phyloP scores from a whole-genome alignment of 2,329 filamentous ascomycete species.

The Pseudohalonectria lignicola region DNA sequence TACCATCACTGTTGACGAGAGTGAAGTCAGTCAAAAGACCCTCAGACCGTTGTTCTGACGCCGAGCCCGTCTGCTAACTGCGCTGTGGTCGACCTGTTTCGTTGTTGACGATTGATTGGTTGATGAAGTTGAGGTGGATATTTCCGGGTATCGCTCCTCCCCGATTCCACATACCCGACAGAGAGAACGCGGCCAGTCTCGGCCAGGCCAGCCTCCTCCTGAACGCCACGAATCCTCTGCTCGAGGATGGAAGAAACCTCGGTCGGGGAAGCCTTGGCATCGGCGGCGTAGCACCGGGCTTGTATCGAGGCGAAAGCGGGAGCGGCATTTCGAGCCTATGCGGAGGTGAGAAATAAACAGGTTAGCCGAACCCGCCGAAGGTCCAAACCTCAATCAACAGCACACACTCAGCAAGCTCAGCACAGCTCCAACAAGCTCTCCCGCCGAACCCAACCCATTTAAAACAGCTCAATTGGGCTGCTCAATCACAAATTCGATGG shows the following conservation, averaged over 20 bases:
- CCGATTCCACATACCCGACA: conserved; percentile 69
- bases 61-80: too few relatives aligned
- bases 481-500: conserved; percentile 13
- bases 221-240: conserved; percentile 96
- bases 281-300: conserved; percentile 79
- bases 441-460: conserved; percentile 13
- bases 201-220: conserved; percentile 91
- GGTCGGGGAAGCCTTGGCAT: conserved; percentile 90
- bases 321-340: conserved; percentile 74
- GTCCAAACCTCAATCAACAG: conserved; percentile 1
- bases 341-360: conserved; percentile 28
- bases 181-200: conserved; percentile 98
- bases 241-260: conserved; percentile 99
- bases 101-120: too few relatives aligned
- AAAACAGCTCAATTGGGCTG: conserved; percentile 28
- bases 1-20: conserved; percentile 94
- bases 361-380: conserved; percentile 13
- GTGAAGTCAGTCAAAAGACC: too few relatives aligned
- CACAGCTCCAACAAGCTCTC: conserved; percentile 24
- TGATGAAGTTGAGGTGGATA: neutral
- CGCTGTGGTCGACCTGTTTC: too few relatives aligned
- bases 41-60: too few relatives aligned
- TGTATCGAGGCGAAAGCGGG: conserved; percentile 63
- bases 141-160: too few relatives aligned
- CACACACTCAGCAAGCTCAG: conserved; percentile 10